A percentile compares a stretch with the other conserved stretches of the same genome.
Conservation (phyloP, 371 early-diverging fungal species). For the Dichotomocladium elegans region DNA sequence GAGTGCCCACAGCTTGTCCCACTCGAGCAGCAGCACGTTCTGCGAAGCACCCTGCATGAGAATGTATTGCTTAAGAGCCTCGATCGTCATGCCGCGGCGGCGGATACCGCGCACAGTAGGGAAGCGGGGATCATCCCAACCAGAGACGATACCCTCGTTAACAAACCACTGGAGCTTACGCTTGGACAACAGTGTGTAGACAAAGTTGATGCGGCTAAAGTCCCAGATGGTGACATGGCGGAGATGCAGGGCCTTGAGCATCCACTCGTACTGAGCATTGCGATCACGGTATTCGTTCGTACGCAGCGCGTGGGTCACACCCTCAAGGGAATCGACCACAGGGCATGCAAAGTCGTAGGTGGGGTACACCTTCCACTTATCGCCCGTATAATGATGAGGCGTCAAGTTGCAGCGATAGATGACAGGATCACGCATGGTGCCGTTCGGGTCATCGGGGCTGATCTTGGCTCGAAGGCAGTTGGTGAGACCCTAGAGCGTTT, state of each 20-base stretch:
- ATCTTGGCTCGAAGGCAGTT: constrained; percentile 99
- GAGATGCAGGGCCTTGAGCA: constrained; percentile 87
- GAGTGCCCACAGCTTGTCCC: constrained; percentile 99
- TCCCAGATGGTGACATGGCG: constrained; percentile 93
- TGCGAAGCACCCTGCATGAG: constrained; percentile 99
- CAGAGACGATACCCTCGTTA: constrained; percentile 82
- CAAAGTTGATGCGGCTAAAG: constrained; percentile 96
- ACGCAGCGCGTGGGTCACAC: constrained; percentile 97
- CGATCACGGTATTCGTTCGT: constrained; percentile 99
- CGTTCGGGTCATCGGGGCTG: constrained; percentile 89
- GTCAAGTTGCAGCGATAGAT: constrained; percentile 94
- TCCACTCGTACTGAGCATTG: constrained; percentile 99
- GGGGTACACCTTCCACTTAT: constrained; percentile 97
- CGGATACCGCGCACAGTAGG: constrained; percentile 98
- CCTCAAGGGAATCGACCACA: constrained; percentile 97
- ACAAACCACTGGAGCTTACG: constrained; percentile 99
- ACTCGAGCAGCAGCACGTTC: constrained; percentile 90
- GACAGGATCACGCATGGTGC: constrained; percentile 99
- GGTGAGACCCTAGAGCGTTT: constrained; percentile 55
- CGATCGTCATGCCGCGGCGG: constrained; percentile 98
- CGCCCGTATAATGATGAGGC: constrained; percentile 93
- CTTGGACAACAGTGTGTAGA: constrained; percentile 99
- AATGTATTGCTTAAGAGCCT: constrained; percentile 97
- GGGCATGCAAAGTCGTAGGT: constrained; percentile 99
- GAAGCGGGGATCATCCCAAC: constrained; percentile 99